Conservation (phyloP, 129 eudicot genomes). For the Flaveria brownii region DNA sequence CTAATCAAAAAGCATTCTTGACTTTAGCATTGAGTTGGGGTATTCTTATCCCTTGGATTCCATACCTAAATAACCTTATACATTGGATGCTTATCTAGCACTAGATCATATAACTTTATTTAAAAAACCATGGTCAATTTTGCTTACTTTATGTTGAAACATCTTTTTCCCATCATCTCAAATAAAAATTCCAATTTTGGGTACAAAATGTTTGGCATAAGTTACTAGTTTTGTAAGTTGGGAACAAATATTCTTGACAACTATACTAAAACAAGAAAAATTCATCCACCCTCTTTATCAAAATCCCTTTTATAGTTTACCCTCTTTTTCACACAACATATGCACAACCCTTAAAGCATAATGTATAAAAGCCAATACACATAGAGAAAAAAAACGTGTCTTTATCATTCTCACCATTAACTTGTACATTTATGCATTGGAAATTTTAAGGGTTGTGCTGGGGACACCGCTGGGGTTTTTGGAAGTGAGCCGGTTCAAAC, state of each 20-base stretch:
- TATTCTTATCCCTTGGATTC: constrained; percentile 32
- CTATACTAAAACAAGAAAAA: constrained; percentile 29
- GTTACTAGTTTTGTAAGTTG: not conserved
- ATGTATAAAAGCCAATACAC: constrained; percentile 14
- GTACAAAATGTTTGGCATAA: not conserved
- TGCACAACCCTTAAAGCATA: constrained; percentile 22
- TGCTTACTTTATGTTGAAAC: not conserved
- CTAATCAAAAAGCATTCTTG: constrained; percentile 36
- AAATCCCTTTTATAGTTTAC: constrained; percentile 14
- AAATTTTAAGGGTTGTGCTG: too few relatives aligned
- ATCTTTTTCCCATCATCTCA: constrained; percentile 8
- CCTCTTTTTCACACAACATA: constrained; percentile 16
- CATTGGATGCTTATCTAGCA: constrained; percentile 21
- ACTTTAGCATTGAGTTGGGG: constrained; percentile 29
- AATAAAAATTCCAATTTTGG: constrained; percentile 17
- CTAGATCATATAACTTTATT: not conserved
- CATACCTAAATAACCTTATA: constrained; percentile 4
- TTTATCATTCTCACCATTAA: not conserved
- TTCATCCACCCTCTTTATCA: constrained; percentile 21
- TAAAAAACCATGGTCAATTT: not conserved
- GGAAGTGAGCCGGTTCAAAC: too few relatives aligned
- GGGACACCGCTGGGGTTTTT: too few relatives aligned
- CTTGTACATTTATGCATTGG: constrained; percentile 20
- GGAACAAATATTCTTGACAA: constrained; percentile 41
- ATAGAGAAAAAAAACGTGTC: not conserved